Conservation (phyloP, 2,329 filamentous ascomycete genomes). For the Diaporthe eres region DNA sequence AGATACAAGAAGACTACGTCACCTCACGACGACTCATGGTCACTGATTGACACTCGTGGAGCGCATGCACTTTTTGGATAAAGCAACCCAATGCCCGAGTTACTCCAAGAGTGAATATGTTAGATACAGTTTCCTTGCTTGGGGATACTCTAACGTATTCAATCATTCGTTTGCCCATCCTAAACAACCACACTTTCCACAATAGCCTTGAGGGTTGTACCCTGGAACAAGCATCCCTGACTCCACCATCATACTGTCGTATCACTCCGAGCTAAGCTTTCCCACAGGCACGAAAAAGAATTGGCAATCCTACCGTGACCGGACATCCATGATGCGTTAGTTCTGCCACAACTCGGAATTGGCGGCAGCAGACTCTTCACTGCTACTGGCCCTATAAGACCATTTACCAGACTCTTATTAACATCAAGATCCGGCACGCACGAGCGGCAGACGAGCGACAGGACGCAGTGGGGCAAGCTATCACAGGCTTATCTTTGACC, state of each 20-base stretch:
- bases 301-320: background rate
- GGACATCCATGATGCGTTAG: background rate
- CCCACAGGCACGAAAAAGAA: background rate
- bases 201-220: background rate
- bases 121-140: fast-evolving
- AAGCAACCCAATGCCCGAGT: background rate
- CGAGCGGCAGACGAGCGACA: background rate
- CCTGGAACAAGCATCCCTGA: background rate
- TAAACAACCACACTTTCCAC: background rate
- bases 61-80: background rate
- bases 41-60: background rate
- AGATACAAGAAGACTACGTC: background rate
- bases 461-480: background rate
- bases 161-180: too few relatives aligned
- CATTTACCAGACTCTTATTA: background rate
- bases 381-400: background rate
- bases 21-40: background rate
- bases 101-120: background rate
- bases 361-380: background rate
- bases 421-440: background rate
- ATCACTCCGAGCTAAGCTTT: background rate
- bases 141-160: background rate
- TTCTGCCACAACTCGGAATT: background rate
- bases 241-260: background rate
- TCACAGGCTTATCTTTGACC: constrained; percentile 36